Evolutionary conservation across 495 filamentous ascomycete genomes (phyloP).

Genomic region (Penicillium riverlandense): DNA sequence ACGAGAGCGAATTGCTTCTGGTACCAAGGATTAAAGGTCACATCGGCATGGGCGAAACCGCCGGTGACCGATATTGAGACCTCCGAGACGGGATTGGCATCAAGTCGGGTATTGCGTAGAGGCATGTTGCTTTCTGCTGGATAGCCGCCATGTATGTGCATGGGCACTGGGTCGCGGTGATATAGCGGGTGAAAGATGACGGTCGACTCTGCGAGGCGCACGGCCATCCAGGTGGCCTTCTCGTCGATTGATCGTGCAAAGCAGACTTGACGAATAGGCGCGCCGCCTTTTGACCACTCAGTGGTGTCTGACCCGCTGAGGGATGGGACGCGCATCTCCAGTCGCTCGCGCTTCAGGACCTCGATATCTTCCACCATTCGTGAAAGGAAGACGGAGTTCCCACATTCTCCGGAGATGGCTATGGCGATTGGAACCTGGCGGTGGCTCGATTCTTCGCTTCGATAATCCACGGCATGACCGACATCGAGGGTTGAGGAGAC

Average conservation of each 20-base stretch:
- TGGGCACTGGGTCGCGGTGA: constrained; percentile 21
- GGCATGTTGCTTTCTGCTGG: constrained; percentile 3
- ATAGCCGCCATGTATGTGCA: constrained; percentile 16
- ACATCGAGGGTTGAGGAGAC: constrained; percentile 35
- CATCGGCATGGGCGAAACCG: constrained; percentile 57
- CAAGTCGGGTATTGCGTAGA: constrained; percentile 44
- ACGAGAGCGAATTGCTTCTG: constrained; percentile 63
- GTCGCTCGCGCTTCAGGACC: constrained; percentile 15
- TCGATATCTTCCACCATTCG: constrained; percentile 26
- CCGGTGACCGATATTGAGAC: constrained; percentile 48
- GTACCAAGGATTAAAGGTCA: constrained; percentile 72
- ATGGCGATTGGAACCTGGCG: constrained; percentile 36
- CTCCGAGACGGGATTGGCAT: constrained; percentile 53
- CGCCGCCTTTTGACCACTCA: constrained; percentile 49
- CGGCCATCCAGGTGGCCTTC: constrained; percentile 52
- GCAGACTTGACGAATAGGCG: constrained; percentile 59
- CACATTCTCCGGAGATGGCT: constrained; percentile 34
- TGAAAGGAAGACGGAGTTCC: constrained; percentile 33
- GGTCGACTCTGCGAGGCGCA: constrained; percentile 50
- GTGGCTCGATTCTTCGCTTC: constrained; percentile 16
- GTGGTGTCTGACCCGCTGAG: constrained; percentile 34
- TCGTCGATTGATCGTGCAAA: constrained; percentile 48
- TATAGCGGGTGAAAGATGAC: constrained; percentile 54
- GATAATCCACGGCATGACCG: constrained; percentile 30
- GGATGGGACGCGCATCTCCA: constrained; percentile 20